phyloP scores from a whole-genome alignment of 1,284 basidiomycete species.

The Flammula alnicola region DNA sequence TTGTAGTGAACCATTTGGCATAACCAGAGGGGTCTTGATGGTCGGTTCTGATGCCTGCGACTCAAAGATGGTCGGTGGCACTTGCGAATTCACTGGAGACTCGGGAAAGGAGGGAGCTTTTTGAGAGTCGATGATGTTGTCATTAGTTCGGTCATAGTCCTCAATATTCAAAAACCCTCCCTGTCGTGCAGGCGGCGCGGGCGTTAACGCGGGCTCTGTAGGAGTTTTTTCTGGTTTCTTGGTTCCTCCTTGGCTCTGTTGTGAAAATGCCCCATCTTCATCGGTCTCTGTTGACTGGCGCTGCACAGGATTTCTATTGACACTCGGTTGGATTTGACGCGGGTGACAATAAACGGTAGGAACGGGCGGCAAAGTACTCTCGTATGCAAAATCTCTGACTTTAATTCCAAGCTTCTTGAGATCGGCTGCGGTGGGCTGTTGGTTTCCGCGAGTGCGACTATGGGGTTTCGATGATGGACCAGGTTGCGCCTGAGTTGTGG shows the following conservation, averaged over 20 bases:
- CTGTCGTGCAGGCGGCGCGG: constrained; percentile 27
- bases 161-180: constrained; percentile 35
- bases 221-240: constrained; percentile 46
- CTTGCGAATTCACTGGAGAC: constrained; percentile 4
- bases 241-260: constrained; percentile 22
- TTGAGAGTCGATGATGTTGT: constrained; percentile 13
- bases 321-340: constrained; percentile 49
- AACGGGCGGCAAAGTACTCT: constrained; percentile 65
- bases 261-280: constrained; percentile 18
- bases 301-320: constrained; percentile 33
- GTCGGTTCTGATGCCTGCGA: constrained; percentile 51
- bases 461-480: too few relatives aligned
- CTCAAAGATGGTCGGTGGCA: constrained; percentile 23
- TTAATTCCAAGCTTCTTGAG: constrained; percentile 58
- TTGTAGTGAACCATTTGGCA: constrained; percentile 58
- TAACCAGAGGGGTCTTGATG: constrained; percentile 55
- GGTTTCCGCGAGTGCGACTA: neutral
- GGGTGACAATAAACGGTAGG: constrained; percentile 47
- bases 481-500: too few relatives aligned
- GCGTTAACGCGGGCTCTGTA: constrained; percentile 52
- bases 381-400: constrained; percentile 75
- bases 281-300: constrained; percentile 33
- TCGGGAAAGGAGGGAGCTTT: constrained; percentile 4
- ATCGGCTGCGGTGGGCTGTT: constrained; percentile 39
- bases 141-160: constrained; percentile 24